Evolutionary conservation across 2,329 filamentous ascomycete genomes (phyloP), one percentile per base, ranked within the genome.

Genomic region (Cordyceps fumosorosea): DNA sequence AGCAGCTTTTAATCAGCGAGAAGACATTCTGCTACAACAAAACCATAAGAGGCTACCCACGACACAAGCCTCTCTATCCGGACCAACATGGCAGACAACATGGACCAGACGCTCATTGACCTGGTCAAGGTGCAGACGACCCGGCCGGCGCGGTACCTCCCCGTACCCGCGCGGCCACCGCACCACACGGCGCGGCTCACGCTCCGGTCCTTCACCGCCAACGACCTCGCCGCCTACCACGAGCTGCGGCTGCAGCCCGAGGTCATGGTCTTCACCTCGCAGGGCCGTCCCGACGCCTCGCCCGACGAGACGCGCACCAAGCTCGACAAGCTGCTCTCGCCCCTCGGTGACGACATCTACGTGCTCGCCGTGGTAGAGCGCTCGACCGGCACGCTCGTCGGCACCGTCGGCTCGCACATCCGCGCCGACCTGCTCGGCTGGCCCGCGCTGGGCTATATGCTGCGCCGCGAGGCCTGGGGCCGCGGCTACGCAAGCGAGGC

Each of bases 361-460:
- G 83, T 87, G 69, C 85, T 79, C 66, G 78, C 79, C 65, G 79
- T 89, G 62, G 78, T 74, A 64, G 71, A 78, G 55, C 69, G 71
- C 18, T 76, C 72, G 26, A 80, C 77, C 18, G 78, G 76, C n/a
- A 78, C 82, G 65, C 69, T 86, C 34, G 73, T 86, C 60, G 80
- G 84, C 45, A 67, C 77, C 18, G 79, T 82, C 40, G 80, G 83
- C 32, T 75, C 74, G 62, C 75, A 79, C 65, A 66, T 65, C 62
- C 55, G 67, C 44, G 55, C 65, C 34, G 72, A 74, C 63, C 66
- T 72, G 58, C 69, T 77, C 20, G 82, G 81, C 54, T 85, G 82
- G 83, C 83, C 84, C 1, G 82, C 81, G 67, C 60, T 86, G 29
- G 84, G 84, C 24, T 88, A 87, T 69, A 78, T 85, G 74, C 71